phyloP scores from a whole-genome alignment of 768 basidiomycete species.

The Pulveroboletus sp. region DNA sequence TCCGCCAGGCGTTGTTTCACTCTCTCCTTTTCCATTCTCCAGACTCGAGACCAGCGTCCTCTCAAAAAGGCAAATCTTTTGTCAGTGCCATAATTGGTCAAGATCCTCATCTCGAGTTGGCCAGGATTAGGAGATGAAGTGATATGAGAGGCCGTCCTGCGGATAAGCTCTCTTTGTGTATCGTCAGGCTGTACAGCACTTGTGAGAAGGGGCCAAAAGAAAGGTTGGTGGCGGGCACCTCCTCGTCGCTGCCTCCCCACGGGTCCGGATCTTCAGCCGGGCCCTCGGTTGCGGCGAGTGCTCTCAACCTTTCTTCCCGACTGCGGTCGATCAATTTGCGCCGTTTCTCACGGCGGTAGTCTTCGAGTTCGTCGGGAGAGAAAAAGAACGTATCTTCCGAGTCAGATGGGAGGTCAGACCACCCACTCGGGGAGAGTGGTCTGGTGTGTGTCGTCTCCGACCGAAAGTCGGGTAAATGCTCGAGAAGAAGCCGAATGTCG shows the following conservation, averaged over 20 bases:
- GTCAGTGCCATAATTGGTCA: slow-evolving; percentile 82
- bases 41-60: slow-evolving; percentile 69
- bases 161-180: slow-evolving; percentile 62
- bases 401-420: slow-evolving; percentile 86
- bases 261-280: slow-evolving; percentile 40
- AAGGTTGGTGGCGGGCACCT: slow-evolving; percentile 39
- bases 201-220: slow-evolving; percentile 9
- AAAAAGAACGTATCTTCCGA: slow-evolving; percentile 85
- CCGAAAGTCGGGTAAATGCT: slow-evolving; percentile 37
- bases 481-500: slow-evolving; percentile 74
- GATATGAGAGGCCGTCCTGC: slow-evolving; percentile 69
- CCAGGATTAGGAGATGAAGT: slow-evolving; percentile 70
- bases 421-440: slow-evolving; percentile 56
- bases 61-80: slow-evolving; percentile 77
- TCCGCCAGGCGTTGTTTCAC: slow-evolving; percentile 30
- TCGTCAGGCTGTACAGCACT: slow-evolving; percentile 51
- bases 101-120: slow-evolving; percentile 83
- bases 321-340: slow-evolving; percentile 55
- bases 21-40: slow-evolving; percentile 55
- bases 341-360: slow-evolving; percentile 67
- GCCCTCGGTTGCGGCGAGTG: slow-evolving; percentile 45
- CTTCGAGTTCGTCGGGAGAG: slow-evolving; percentile 60
- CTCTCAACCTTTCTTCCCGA: slow-evolving; percentile 65
- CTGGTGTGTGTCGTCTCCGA: slow-evolving; percentile 3
- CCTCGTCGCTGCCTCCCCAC: slow-evolving; percentile 73